Base-by-base conservation (phyloP, 2,329 filamentous ascomycete genomes). In the Diaporthe ampelina region DNA sequence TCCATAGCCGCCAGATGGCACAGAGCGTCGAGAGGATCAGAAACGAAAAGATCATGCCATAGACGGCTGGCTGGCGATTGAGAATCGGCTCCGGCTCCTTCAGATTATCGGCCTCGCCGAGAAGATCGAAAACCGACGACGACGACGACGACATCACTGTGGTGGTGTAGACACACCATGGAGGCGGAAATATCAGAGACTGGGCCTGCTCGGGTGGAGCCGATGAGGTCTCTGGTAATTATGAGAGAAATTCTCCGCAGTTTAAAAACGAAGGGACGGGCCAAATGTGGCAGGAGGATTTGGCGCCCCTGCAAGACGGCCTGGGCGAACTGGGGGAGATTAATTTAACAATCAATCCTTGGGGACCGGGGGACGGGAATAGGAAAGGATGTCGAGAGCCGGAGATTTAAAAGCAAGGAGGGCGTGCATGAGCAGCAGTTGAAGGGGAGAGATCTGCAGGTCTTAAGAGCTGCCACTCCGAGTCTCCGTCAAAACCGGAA, bases 101-200 rank as follows among this genome's bases (percentile, higher is more conserved):
- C 50, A 78, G 63, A 50, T 78, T 78, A 54, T 78, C 72, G 71
- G 74, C 40, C 73, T 73, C 70, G 67, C 76, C 77, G 58, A 78
- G 59, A 35, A 77, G 54, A 26, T 75, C 74, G 10, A 76, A 54
- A 37, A 78, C 72, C 57, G 76, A 77, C 45, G 19, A 9, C 8
- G 40, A 43, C 13, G 45, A 50, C 21, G 45, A 50, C 61, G 63
- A 72, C 73, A 65, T 77, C 65, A 73, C 73, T 58, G 52, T 26
- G 43, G 26, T 26, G 50, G 32, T 37, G 50, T 37, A 7, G 57
- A 71, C 63, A 50, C 72, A 50, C 72, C 54, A 69, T 69, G 43
- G 43, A 45, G 35, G 24, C 72, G 10, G 58, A 29, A 37, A 52
- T 67, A 52, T 70, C 40, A 52, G n/a, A 50, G 40, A 57, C 35